These are phyloP conservation scores for Paramecium sexaurelia DNA, from an alignment of 73 alveolate species.

Conservation along the genomic window DNA sequence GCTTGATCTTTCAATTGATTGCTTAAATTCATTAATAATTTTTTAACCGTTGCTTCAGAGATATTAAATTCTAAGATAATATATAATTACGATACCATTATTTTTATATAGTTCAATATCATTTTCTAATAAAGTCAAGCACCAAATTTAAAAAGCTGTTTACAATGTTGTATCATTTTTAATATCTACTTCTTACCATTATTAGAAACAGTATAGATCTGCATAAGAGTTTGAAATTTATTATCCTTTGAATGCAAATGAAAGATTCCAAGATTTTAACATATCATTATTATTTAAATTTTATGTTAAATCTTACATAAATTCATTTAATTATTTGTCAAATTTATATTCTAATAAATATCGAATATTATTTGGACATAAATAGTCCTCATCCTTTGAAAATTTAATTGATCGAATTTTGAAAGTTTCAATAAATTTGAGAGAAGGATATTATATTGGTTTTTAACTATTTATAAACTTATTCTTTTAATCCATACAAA, in stretches of 20 bases:
- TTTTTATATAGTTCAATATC: not conserved
- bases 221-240: conserved; percentile 48
- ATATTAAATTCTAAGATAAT: conserved; percentile 17
- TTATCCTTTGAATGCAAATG: conserved; percentile 9
- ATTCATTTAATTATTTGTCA: not conserved
- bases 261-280: conserved; percentile 55
- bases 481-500: conserved; percentile 58
- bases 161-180: not conserved
- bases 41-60: not conserved
- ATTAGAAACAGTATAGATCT: conserved; percentile 52
- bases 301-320: not conserved
- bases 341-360: not conserved
- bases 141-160: not conserved
- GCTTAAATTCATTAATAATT: not conserved
- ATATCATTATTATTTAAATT: conserved; percentile 31
- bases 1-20: conserved; percentile 51
- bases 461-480: conserved; percentile 44
- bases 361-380: not conserved
- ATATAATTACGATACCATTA: not conserved
- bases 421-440: not conserved
- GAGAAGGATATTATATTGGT: not conserved
- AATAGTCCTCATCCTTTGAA: not conserved
- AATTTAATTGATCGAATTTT: not conserved
- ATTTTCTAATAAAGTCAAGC: not conserved
- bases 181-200: not conserved